Evolutionary conservation across 1,284 basidiomycete genomes (phyloP).

Genomic region (Boletus mariae): DNA sequence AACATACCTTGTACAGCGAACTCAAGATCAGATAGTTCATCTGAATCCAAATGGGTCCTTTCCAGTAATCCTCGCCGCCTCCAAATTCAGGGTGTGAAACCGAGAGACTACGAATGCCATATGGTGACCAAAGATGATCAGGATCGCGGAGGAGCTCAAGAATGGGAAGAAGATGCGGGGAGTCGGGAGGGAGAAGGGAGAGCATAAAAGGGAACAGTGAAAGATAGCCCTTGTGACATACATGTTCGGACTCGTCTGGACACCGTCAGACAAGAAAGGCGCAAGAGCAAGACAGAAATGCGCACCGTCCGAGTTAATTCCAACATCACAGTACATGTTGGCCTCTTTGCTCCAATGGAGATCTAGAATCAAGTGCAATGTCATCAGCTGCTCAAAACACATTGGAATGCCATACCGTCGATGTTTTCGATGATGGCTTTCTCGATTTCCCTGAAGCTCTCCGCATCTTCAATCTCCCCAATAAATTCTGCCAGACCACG

Average conservation of each 20-base stretch:
- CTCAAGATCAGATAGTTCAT: slow-evolving; percentile 90
- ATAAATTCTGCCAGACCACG: slow-evolving; percentile 78
- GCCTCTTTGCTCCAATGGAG: slow-evolving; percentile 89
- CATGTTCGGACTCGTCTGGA: slow-evolving; percentile 83
- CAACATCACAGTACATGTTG: slow-evolving; percentile 91
- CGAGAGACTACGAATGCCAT: slow-evolving; percentile 85
- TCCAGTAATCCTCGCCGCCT: slow-evolving; percentile 93
- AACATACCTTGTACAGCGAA: slow-evolving; percentile 67
- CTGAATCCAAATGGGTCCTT: slow-evolving; percentile 93
- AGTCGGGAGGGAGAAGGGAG: slow-evolving; percentile 70
- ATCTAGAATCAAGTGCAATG: slow-evolving; percentile 45
- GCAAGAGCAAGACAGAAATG: slow-evolving; percentile 11
- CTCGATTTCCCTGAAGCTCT: slow-evolving; percentile 74
- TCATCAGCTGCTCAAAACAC: slow-evolving; percentile 2
- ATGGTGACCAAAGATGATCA: slow-evolving; percentile 85
- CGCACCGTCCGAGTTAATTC: slow-evolving; percentile 78
- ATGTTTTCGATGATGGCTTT: slow-evolving; percentile 81
- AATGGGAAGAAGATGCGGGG: slow-evolving; percentile 74
- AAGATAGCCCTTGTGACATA: slow-evolving; percentile 90
- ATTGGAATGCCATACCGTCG: slow-evolving; percentile 55
- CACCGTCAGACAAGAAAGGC: slow-evolving; percentile 5
- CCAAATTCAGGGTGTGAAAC: slow-evolving; percentile 85
- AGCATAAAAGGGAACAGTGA: slow-evolving; percentile 91
- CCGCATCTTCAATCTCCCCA: slow-evolving; percentile 77
- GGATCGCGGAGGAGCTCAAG: slow-evolving; percentile 80